Conservation (phyloP, 768 basidiomycete genomes). For the Xerocomellus chrysenteron region DNA sequence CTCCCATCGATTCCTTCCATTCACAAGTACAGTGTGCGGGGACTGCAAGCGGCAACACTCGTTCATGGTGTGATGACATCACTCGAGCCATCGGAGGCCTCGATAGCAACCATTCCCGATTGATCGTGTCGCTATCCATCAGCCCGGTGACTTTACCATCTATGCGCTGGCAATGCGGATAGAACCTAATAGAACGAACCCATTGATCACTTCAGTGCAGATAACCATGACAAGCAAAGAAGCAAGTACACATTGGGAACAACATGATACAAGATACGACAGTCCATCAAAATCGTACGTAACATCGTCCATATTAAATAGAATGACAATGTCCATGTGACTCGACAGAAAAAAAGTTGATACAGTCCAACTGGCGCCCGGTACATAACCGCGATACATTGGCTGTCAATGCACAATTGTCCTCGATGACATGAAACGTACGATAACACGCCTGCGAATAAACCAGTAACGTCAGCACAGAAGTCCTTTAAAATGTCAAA, state of each 20-base stretch:
- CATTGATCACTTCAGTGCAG: neutral
- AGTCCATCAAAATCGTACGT: constrained; percentile 17
- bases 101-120: neutral
- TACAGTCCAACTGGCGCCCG: constrained; percentile 2
- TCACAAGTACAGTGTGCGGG: neutral
- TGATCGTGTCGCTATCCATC: neutral
- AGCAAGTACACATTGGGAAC: neutral
- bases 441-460: neutral
- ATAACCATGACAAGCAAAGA: neutral
- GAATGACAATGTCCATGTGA: neutral
- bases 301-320: neutral
- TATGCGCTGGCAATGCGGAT: neutral
- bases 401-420: neutral
- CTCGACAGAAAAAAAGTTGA: neutral
- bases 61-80: constrained; percentile 3
- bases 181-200: neutral
- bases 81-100: neutral
- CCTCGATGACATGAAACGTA: neutral
- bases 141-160: neutral
- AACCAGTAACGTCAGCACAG: neutral
- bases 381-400: neutral
- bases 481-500: neutral
- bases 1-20: neutral
- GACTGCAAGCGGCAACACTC: neutral
- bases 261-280: neutral